These are phyloP conservation scores for Wickerhamiella occidentalis DNA, from an alignment of 805 yeast genomes.

Conservation along the genomic window DNA sequence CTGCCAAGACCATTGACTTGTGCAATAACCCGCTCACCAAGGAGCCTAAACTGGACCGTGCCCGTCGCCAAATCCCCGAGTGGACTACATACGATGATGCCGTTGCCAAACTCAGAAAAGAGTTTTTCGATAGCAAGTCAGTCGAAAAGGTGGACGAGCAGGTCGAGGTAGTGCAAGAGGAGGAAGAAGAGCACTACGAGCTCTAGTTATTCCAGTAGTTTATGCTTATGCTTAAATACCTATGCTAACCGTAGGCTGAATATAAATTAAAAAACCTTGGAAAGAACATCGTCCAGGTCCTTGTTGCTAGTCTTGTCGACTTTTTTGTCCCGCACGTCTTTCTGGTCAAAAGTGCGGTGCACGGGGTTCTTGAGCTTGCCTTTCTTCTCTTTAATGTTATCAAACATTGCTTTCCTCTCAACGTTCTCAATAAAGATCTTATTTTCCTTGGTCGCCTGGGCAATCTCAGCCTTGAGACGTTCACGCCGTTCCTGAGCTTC, in stretches of 20 bases:
- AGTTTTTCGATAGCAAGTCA: conserved; percentile 6
- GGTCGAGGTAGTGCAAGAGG: neutral
- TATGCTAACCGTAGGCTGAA: neutral
- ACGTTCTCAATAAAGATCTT: conserved; percentile 73
- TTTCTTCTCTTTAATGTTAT: conserved; percentile 44
- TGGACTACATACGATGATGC: conserved; percentile 58
- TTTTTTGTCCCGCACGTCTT: conserved; percentile 35
- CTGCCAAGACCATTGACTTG: conserved; percentile 69
- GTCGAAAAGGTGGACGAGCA: neutral
- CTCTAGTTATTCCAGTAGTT: conserved; percentile 1
- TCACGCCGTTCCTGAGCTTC: conserved; percentile 84
- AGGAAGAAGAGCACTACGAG: conserved; percentile 12
- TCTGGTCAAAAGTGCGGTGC: conserved; percentile 56
- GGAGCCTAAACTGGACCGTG: conserved; percentile 65
- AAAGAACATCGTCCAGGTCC: conserved; percentile 19
- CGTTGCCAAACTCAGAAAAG: conserved; percentile 27
- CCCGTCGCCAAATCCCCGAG: conserved; percentile 64
- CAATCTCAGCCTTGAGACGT: conserved; percentile 73
- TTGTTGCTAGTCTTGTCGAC: conserved; percentile 16
- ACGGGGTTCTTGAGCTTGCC: conserved; percentile 21
- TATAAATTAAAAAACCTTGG: conserved; percentile 18
- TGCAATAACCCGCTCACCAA: conserved; percentile 76
- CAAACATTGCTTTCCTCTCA: conserved; percentile 72
- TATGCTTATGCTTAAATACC: too few species aligned
- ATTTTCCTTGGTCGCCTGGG: conserved; percentile 80